Conservation (phyloP, 352 stramenopile species). For the Globisporangium acanthophoron region DNA sequence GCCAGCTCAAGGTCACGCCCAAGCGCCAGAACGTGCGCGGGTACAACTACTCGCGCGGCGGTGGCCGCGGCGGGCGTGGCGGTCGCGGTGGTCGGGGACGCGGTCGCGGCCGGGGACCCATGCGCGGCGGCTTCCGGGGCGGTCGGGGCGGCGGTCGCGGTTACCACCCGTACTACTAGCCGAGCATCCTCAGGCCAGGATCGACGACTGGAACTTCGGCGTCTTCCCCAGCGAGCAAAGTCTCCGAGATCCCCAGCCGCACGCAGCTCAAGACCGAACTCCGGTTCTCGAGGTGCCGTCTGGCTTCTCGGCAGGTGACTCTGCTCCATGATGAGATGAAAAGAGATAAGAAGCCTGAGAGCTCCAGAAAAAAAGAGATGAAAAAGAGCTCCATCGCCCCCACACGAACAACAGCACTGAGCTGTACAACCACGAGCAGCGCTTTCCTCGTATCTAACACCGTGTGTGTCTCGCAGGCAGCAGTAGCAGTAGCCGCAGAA, state of each 20-base stretch:
- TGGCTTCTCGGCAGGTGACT: no score
- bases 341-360: constrained; percentile 14
- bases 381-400: constrained; percentile 1
- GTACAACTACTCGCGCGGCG: constrained; percentile 59
- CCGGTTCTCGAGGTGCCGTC: no score
- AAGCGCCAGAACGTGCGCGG: constrained; percentile 86
- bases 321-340: not conserved
- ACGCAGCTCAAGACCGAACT: not conserved
- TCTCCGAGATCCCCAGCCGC: not conserved
- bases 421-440: not conserved
- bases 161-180: constrained; percentile 70
- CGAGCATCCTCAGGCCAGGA: no score
- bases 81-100: constrained; percentile 33
- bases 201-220: no score
- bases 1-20: constrained; percentile 87
- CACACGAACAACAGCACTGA: constrained; percentile 1
- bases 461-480: no score
- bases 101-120: constrained; percentile 39
- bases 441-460: no score
- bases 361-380: constrained; percentile 17
- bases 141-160: constrained; percentile 63
- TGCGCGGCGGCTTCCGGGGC: constrained; percentile 57
- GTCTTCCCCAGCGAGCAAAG: not conserved
- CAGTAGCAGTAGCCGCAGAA: no score
- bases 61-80: constrained; percentile 39